Percentiles rank a stretch among this genome's conserved stretches.
Conservation (phyloP, 2,329 filamentous ascomycete species). For the Sclerotinia nivalis region DNA sequence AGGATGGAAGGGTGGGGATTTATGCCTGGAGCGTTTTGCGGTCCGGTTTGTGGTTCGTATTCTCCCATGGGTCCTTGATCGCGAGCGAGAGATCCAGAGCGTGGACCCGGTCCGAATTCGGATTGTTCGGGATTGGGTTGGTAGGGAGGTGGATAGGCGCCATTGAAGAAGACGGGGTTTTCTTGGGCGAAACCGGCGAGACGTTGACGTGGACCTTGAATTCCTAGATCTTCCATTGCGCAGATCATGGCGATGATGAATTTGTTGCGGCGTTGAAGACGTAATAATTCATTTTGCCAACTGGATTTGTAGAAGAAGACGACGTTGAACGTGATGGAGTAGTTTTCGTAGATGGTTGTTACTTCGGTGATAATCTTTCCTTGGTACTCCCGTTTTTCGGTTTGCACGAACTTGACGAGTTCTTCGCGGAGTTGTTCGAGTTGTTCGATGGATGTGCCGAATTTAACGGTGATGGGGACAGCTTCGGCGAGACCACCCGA, state of each 20-base stretch:
- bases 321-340: conserved; percentile 84
- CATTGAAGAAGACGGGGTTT: conserved; percentile 38
- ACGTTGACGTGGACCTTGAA: conserved; percentile 41
- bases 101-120: conserved; percentile 37
- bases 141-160: conserved; percentile 35
- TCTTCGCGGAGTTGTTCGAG: conserved; percentile 79
- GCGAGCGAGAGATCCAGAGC: conserved; percentile 37
- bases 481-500: conserved; percentile 87
- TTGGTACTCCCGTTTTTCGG: conserved; percentile 88
- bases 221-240: conserved; percentile 57
- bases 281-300: conserved; percentile 91
- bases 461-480: conserved; percentile 80
- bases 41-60: conserved; percentile 9
- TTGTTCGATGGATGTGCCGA: conserved; percentile 79
- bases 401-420: conserved; percentile 78
- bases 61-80: conserved; percentile 32
- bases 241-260: conserved; percentile 92
- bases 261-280: conserved; percentile 87
- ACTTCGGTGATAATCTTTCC: conserved; percentile 85
- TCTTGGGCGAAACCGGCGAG: conserved; percentile 38
- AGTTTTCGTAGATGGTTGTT: conserved; percentile 75
- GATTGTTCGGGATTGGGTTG: conserved; percentile 10
- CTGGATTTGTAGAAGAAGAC: conserved; percentile 98
- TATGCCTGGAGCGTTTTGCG: conserved; percentile 24
- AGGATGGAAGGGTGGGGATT: conserved; percentile 54